Base-by-base conservation (phyloP, 805 yeast genomes). In the Suhomyces canberraensis region DNA sequence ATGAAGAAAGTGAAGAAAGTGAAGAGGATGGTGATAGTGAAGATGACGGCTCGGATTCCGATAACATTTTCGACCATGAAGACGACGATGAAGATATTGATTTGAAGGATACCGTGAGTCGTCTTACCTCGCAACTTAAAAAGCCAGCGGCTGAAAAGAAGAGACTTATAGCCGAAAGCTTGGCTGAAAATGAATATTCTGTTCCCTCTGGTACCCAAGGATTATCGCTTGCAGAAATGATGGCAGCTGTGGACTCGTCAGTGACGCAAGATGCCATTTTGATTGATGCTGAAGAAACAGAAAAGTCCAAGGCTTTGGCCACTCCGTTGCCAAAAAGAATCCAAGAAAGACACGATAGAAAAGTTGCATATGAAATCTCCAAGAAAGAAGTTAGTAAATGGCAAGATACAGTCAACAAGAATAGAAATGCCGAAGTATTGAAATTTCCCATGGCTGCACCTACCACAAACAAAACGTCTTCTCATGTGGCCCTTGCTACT, bases 351-450 rank as follows among this genome's bases (percentile, higher is more conserved):
- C 76, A 83, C 47, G 96, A 90, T 49, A 76, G 98, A 54, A 74
- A 71, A 39, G 97, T 91, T 2, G 98, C 98, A 0, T 90, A 85
- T 57, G 95, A 86, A 39, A 75, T 93, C 22, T 79, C 96, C 30
- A 88, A 82, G 48, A 84, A 82, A 29, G 95, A 93, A 55, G 85
- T 91, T 4, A 73, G 78, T 41, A 84, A 83, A 60, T 93, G 98
- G 98, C 76, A 80, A 37, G 96, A 89, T 34, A 76, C 82, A 1
- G 87, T 93, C 16, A 78, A 79, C 43, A 75, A 76, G 39, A 84
- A 86, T 50, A 78, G 95, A 48, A 78, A 79, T 42, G 93, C 96
- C 1, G 97, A 90, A 52, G 89, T 84, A 39, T 63, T 93, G 34
- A 73, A 77, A 37, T 91, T 91, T 58, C 93, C 96, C 13, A 54